Base-by-base conservation (phyloP, 192 early-diverging fungal genomes). In the Backusella australiensis region DNA sequence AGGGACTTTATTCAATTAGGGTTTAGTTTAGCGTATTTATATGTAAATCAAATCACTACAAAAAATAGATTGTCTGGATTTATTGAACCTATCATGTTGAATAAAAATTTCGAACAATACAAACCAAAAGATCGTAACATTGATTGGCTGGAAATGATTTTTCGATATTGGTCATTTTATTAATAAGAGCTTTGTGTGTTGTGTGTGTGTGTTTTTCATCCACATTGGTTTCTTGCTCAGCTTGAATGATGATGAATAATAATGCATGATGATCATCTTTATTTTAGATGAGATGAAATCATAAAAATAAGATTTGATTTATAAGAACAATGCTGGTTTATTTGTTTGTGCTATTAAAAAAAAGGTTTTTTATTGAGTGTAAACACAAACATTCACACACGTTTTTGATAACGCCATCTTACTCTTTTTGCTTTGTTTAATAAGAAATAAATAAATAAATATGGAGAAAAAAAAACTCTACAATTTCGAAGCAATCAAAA, bases 11-110 rank as follows among this genome's bases (percentile, higher is more conserved):
- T 26, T 63, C 21, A 26, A 63, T 29, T 63, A 63, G 23, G n/a
- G 12, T 63, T 63, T 63, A 49, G 46, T 49, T 49, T 19, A 17
- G 17, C 0, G 9, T 63, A 26, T 63, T 63, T 63, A 63, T 63
- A 63, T 63, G 23, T 15, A 23, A 12, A 12, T 63, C 56, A 29
- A 14, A 63, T 29, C 56, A 63, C 23, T 63, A 29, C 56, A 63
- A 63, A 29, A 63, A 63, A 63, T 63, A 26, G 23, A 29, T 63
- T 29, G 8, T 63, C 56, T 63, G 56, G 56, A 63, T 63, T 12
- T 63, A 63, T 63, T 63, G 56, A 63, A 63, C 56, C 56, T 63
- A 63, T 63, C 56, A 63, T 63, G 56, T 63, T 63, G 23, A 4
- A 29, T 23, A 63, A 63, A 63, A 63, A 63, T 63, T 63, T 29